Conservation (phyloP, 345 rosid species). For the Murraya paniculata region DNA sequence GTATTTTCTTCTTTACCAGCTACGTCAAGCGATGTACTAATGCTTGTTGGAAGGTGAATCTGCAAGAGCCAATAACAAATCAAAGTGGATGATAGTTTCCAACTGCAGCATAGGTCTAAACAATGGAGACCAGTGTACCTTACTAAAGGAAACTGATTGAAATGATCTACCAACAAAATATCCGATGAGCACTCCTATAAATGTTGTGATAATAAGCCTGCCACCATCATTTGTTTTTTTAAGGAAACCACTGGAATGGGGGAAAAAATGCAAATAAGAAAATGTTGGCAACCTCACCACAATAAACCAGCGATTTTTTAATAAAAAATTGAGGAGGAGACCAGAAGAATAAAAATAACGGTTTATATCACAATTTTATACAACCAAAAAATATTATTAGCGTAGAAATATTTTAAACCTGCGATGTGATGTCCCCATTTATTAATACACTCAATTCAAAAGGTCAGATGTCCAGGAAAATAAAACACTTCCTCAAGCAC, state of each 20-base stretch:
- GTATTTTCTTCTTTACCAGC: constrained; percentile 26
- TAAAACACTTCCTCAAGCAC: constrained; percentile 26
- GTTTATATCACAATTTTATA: constrained; percentile 4
- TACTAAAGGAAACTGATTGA: constrained; percentile 55
- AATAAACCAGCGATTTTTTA: background rate
- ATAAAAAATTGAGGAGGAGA: background rate
- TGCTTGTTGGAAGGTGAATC: constrained; percentile 62
- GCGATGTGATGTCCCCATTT: constrained; percentile 59
- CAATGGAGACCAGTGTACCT: constrained; percentile 41
- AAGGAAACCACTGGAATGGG: constrained; percentile 51
- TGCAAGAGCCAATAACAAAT: constrained; percentile 35
- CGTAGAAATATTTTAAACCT: constrained; percentile 39
- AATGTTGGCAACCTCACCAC: background rate
- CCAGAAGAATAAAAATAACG: background rate
- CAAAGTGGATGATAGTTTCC: constrained; percentile 12
- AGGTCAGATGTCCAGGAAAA: constrained; percentile 17
- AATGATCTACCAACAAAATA: constrained; percentile 72
- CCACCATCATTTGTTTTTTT: constrained; percentile 57
- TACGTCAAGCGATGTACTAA: constrained; percentile 48
- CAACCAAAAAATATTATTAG: background rate
- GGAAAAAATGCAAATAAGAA: background rate
- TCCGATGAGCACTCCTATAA: constrained; percentile 68
- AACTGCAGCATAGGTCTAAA: background rate
- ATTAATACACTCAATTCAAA: constrained; percentile 23
- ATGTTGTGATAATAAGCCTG: constrained; percentile 48